Base-by-base conservation (phyloP, 306 rosid genomes). In the Dicorynia guianensis region DNA sequence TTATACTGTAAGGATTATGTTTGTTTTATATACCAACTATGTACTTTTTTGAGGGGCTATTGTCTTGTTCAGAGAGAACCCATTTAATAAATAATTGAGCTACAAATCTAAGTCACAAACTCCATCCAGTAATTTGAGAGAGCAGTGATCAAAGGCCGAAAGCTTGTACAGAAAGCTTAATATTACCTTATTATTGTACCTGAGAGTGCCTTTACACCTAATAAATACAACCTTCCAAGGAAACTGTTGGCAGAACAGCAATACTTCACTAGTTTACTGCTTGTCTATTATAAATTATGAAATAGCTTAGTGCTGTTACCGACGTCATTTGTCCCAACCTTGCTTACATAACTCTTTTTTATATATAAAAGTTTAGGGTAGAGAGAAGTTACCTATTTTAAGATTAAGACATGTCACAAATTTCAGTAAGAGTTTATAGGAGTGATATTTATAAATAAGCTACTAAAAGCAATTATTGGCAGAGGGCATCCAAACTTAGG, bases 61-160 rank as follows among this genome's bases (percentile, higher is more conserved):
- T 84, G 87, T 84, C 87, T 76, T 80, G 76, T 67, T 76, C 75
- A 76, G 59, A 40, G 75, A 67, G 75, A 80, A n/a, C 66, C 67
- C 78, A 63, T 79, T 70, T 43, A 59, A 71, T 60, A 44, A 46
- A 64, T 15, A 63, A 70, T 58, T 71, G 19, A 75, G 55, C 46
- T 65, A 38, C 58, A 80, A 84, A 84, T 80, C 85, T 72, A 80
- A 80, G 46, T 57, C 80, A 66, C 6, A 72, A 83, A 47, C 57
- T 4, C 8, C 69, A 44, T 65, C 52, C 62, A 48, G 58, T 69
- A 11, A 56, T 56, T 69, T 63, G 42, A 34, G 56, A 55, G 74
- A 56, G 58, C 12, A 38, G 63, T 57, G 64, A 70, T 53, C 62
- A 79, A 83, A 75, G 79, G 76, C 79, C 79, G 81, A 79, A 83